Conservation (phyloP, 371 early-diverging fungal species). For the Lichtheimia ornata region DNA sequence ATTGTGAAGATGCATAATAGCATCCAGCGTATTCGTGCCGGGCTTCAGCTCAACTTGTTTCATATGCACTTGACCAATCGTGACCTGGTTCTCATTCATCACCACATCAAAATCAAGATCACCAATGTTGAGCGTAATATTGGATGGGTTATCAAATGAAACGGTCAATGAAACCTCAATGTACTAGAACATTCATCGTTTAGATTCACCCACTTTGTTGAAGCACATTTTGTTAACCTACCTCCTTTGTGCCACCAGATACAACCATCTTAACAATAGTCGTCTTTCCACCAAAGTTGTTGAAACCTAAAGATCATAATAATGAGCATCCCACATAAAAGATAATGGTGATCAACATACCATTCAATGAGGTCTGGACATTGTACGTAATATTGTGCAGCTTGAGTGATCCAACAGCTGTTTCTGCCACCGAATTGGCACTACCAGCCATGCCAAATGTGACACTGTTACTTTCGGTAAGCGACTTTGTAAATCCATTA, state of each 20-base stretch:
- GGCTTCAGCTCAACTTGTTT: slow-evolving; percentile 45
- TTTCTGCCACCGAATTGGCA: slow-evolving; percentile 48
- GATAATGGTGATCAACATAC: slow-evolving; percentile 31
- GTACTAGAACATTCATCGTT: not conserved
- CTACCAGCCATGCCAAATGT: slow-evolving; percentile 53
- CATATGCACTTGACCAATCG: slow-evolving; percentile 40
- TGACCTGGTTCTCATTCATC: slow-evolving; percentile 29
- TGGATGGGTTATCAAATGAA: slow-evolving; percentile 43
- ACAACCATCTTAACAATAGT: slow-evolving; percentile 38
- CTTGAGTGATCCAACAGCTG: slow-evolving; percentile 52
- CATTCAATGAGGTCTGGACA: slow-evolving; percentile 46
- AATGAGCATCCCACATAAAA: not conserved
- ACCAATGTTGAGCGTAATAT: slow-evolving; percentile 54
- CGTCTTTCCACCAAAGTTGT: slow-evolving; percentile 40
- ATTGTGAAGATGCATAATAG: slow-evolving; percentile 32
- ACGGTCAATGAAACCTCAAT: slow-evolving; percentile 8
- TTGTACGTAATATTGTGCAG: slow-evolving; percentile 47
- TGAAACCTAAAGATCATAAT: slow-evolving; percentile 27
- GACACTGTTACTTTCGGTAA: slow-evolving; percentile 39
- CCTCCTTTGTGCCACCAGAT: slow-evolving; percentile 34
- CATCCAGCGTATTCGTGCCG: slow-evolving; percentile 46
- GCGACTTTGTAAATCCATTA: slow-evolving; percentile 41
- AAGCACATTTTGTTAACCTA: not conserved
- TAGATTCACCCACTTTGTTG: not conserved
- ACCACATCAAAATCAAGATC: slow-evolving; percentile 48